Conservation (phyloP, 495 filamentous ascomycete species). For the Hypoxylon fuscum region DNA sequence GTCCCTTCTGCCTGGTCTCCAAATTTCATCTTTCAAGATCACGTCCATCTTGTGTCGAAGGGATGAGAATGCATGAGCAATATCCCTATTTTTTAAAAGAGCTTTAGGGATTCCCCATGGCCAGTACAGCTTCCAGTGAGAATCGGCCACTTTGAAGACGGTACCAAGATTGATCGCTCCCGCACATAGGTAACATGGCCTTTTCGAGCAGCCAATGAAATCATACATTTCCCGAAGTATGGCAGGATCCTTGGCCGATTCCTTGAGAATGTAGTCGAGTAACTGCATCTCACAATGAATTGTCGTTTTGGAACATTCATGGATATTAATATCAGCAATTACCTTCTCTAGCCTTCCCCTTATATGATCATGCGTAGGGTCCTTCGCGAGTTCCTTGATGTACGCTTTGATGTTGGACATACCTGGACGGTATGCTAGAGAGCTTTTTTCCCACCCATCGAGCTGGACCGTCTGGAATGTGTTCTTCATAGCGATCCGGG, state of each 20-base stretch:
- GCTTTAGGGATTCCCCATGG: not conserved
- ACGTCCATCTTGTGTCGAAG: not conserved
- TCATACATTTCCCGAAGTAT: not conserved
- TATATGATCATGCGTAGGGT: not conserved
- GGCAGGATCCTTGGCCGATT: not conserved
- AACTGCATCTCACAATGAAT: constrained; percentile 1
- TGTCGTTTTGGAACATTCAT: not conserved
- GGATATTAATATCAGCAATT: not conserved
- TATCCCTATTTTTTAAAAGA: not conserved
- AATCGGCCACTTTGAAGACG: not conserved
- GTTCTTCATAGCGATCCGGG: not conserved
- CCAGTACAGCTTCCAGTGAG: constrained; percentile 1
- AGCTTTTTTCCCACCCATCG: not conserved
- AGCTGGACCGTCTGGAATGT: not conserved
- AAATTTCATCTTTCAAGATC: not conserved
- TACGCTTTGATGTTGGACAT: not conserved
- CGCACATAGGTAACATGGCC: constrained; percentile 7
- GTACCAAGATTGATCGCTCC: not conserved
- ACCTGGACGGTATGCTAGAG: not conserved
- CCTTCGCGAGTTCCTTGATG: not conserved
- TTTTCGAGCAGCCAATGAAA: constrained; percentile 1
- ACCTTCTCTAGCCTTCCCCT: not conserved
- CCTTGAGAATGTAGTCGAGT: not conserved
- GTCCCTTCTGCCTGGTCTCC: not conserved
- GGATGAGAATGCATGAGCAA: not conserved